A percentile compares a stretch with the other conserved stretches of the same genome.
phyloP scores from a whole-genome alignment of 163 green algal species.

The Volvox carteri region DNA sequence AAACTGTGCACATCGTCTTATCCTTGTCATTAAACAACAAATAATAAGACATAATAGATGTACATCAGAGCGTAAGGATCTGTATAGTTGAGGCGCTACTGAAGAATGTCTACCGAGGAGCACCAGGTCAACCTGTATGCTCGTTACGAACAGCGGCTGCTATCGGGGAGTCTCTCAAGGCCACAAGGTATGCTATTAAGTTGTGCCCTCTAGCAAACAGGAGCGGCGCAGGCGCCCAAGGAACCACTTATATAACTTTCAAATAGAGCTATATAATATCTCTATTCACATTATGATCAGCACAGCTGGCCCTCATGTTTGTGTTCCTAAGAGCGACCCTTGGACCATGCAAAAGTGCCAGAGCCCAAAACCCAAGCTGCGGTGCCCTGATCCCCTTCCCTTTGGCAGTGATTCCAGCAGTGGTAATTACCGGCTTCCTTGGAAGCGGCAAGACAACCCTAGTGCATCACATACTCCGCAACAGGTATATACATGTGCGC shows the following conservation, averaged over 20 bases:
- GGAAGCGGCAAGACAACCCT: conserved; percentile 60
- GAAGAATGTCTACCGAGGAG: conserved; percentile 1
- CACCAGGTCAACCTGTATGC: conserved; percentile 38
- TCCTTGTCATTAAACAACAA: too few relatives aligned
- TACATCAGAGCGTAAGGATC: too few relatives aligned
- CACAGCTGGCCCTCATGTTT: neutral
- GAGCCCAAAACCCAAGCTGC: neutral
- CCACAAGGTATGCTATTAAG: neutral
- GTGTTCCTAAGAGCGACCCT: too few relatives aligned
- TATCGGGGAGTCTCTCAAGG: neutral
- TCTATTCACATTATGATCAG: too few relatives aligned
- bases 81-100: neutral
- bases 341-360: neutral
- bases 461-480: conserved; percentile 55
- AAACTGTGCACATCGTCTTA: too few relatives aligned
- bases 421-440: conserved; percentile 57
- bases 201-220: neutral
- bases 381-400: neutral
- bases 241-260: neutral
- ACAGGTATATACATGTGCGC: too few relatives aligned
- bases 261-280: too few relatives aligned
- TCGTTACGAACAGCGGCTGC: conserved; percentile 17
- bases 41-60: too few relatives aligned
- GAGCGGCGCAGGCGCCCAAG: too few relatives aligned
- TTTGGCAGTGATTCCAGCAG: conserved; percentile 49